Evolutionary conservation across 345 rosid genomes (phyloP).

Genomic region (Iberis pinnata): DNA sequence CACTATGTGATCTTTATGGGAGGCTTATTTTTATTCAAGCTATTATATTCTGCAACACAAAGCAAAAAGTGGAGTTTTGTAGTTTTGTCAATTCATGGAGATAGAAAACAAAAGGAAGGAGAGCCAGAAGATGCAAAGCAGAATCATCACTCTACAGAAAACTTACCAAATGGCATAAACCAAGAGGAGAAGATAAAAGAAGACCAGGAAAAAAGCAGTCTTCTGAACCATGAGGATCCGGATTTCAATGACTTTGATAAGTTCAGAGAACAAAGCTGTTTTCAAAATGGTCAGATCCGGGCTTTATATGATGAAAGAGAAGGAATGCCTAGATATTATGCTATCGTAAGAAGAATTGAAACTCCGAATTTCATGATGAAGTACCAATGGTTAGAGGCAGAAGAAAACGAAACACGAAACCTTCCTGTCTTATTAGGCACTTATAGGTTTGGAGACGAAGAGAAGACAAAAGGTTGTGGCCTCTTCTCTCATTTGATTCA

Average conservation of each 20-base stretch:
- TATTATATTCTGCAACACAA: constrained; percentile 95
- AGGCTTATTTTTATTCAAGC: constrained; percentile 87
- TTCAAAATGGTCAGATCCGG: constrained; percentile 71
- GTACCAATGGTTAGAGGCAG: constrained; percentile 65
- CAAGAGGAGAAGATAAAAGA: constrained; percentile 20
- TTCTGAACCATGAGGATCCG: constrained; percentile 45
- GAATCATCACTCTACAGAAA: constrained; percentile 14
- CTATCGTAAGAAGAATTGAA: constrained; percentile 44
- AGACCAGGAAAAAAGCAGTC: constrained; percentile 26
- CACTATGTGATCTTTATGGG: constrained; percentile 88
- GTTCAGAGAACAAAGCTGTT: constrained; percentile 34
- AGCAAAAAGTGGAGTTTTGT: constrained; percentile 78
- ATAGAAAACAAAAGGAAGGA: constrained; percentile 18
- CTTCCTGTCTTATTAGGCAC: constrained; percentile 69
- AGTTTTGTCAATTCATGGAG: no score
- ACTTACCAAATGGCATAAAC: constrained; percentile 16
- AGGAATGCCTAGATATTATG: constrained; percentile 88
- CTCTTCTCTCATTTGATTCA: constrained; percentile 61
- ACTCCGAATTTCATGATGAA: constrained; percentile 43
- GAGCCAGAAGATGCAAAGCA: constrained; percentile 18
- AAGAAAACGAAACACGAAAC: constrained; percentile 30
- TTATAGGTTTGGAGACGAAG: constrained; percentile 32
- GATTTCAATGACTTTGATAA: constrained; percentile 63
- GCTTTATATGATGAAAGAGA: constrained; percentile 75
- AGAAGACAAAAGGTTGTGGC: constrained; percentile 23